phyloP scores from a whole-genome alignment of 2,329 filamentous ascomycete genomes.

The Aureobasidium uvarum region DNA sequence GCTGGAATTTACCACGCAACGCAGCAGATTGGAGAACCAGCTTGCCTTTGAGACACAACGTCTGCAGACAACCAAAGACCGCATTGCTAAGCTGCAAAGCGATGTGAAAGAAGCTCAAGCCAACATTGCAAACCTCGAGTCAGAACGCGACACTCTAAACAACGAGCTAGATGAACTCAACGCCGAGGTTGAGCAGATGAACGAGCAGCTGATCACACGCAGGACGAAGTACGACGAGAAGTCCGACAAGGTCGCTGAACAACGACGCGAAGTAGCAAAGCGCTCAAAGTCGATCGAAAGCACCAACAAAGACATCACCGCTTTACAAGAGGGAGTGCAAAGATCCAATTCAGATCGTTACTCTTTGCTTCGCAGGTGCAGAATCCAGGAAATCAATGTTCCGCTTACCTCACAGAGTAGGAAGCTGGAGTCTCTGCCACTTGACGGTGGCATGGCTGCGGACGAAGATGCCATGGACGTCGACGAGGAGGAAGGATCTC shows the following conservation, averaged over 20 bases:
- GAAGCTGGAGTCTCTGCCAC: conserved; percentile 75
- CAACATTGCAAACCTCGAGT: conserved; percentile 67
- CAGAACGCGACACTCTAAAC: conserved; percentile 72
- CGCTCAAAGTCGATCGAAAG: conserved; percentile 79
- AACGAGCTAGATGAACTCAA: conserved; percentile 68
- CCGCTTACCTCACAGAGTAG: conserved; percentile 71
- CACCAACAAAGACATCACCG: conserved; percentile 69
- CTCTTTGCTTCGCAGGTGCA: conserved; percentile 79
- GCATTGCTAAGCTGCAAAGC: conserved; percentile 67
- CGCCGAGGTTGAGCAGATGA: conserved; percentile 73
- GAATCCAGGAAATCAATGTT: conserved; percentile 87
- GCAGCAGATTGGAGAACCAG: conserved; percentile 60
- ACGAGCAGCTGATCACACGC: conserved; percentile 67
- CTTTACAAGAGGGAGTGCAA: conserved; percentile 81
- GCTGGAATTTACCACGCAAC: conserved; percentile 79
- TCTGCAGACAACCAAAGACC: conserved; percentile 65
- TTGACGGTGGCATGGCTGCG: conserved; percentile 71
- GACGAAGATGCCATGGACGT: conserved; percentile 76
- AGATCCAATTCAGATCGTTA: conserved; percentile 83
- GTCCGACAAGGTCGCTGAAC: conserved; percentile 72
- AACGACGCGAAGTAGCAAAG: conserved; percentile 76
- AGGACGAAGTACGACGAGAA: conserved; percentile 67
- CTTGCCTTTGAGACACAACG: conserved; percentile 67
- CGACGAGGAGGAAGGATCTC: conserved; percentile 65
- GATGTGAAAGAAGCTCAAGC: conserved; percentile 64